Evolutionary conservation across 176 grass and related monocot species (phyloP).

Genomic region (Poa pratensis): DNA sequence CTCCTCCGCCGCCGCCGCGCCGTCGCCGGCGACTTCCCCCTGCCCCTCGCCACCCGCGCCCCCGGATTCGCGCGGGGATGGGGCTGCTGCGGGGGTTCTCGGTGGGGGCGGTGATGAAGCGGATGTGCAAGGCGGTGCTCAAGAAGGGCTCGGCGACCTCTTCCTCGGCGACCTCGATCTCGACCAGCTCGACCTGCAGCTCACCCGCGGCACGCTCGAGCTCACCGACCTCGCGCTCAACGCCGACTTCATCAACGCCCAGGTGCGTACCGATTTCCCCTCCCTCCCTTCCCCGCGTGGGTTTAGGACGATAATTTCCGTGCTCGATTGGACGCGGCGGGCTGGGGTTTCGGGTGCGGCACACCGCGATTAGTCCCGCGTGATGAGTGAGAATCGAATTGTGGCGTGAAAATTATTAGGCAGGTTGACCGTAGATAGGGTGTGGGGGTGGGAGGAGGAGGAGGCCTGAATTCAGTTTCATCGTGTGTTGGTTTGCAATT

Average conservation of each 20-base stretch:
- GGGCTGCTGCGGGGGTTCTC: slow-evolving; percentile 52
- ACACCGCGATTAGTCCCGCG: background rate
- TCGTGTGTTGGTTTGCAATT: slow-evolving; percentile 29
- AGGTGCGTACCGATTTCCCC: slow-evolving; percentile 47
- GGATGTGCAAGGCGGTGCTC: slow-evolving; percentile 83
- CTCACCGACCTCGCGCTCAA: slow-evolving; percentile 92
- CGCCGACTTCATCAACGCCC: slow-evolving; percentile 80
- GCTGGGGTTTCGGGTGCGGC: background rate
- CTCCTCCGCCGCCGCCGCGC: background rate
- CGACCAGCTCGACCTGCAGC: slow-evolving; percentile 93
- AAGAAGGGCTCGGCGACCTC: slow-evolving; percentile 96
- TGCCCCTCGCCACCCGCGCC: slow-evolving; percentile 10
- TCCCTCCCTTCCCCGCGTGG: background rate
- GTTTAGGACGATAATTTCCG: background rate
- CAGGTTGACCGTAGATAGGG: background rate
- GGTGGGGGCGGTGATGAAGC: slow-evolving; percentile 68
- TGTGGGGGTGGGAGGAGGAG: background rate
- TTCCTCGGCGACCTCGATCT: slow-evolving; percentile 93
- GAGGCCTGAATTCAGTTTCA: slow-evolving; percentile 8
- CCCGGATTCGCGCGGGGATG: slow-evolving; percentile 34
- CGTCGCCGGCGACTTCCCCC: slow-evolving; percentile 9
- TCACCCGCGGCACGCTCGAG: slow-evolving; percentile 62
- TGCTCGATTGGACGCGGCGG: background rate
- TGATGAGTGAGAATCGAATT: background rate
- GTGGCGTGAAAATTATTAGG: background rate